These are phyloP conservation scores for Cicer cuneatum DNA, from an alignment of 306 rosid species.

Conservation along the genomic window DNA sequence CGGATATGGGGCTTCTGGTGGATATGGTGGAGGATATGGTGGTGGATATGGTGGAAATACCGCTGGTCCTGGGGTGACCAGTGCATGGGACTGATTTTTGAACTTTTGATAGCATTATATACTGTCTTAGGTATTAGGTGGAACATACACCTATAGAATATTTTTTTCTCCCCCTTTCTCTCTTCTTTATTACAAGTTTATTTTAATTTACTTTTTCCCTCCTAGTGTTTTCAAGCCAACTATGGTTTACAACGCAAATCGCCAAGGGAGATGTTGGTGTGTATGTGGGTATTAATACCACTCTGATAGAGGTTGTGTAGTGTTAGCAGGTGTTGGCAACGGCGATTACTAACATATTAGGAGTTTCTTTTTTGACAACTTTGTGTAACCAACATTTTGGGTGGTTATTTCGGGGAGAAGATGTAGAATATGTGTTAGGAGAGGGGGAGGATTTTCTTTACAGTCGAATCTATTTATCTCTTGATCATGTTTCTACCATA, in stretches of 20 bases:
- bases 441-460: slow-evolving; percentile 54
- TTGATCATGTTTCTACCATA: slow-evolving; percentile 56
- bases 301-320: slow-evolving; percentile 60
- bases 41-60: slow-evolving; percentile 66
- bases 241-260: slow-evolving; percentile 40
- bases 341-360: slow-evolving; percentile 65
- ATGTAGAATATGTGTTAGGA: slow-evolving; percentile 59
- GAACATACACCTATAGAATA: slow-evolving; percentile 49
- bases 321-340: slow-evolving; percentile 57
- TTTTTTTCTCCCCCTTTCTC: slow-evolving; percentile 31
- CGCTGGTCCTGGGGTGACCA: slow-evolving; percentile 70
- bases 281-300: slow-evolving; percentile 55
- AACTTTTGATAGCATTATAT: slow-evolving; percentile 48
- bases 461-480: slow-evolving; percentile 50
- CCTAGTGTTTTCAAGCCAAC: slow-evolving; percentile 51
- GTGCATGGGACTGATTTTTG: slow-evolving; percentile 76
- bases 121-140: slow-evolving; percentile 57
- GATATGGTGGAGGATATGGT: slow-evolving; percentile 62
- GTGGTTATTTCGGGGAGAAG: slow-evolving; percentile 53
- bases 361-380: slow-evolving; percentile 52
- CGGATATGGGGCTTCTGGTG: slow-evolving; percentile 67
- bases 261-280: slow-evolving; percentile 41
- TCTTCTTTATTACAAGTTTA: slow-evolving; percentile 30
- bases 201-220: slow-evolving; percentile 46
- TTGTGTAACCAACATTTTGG: slow-evolving; percentile 45